Evolutionary conservation across 1,139 yeast genomes (phyloP), one percentile per base, ranked within the genome.

Genomic region (Hyphopichia wangnamkhiaoensis): DNA sequence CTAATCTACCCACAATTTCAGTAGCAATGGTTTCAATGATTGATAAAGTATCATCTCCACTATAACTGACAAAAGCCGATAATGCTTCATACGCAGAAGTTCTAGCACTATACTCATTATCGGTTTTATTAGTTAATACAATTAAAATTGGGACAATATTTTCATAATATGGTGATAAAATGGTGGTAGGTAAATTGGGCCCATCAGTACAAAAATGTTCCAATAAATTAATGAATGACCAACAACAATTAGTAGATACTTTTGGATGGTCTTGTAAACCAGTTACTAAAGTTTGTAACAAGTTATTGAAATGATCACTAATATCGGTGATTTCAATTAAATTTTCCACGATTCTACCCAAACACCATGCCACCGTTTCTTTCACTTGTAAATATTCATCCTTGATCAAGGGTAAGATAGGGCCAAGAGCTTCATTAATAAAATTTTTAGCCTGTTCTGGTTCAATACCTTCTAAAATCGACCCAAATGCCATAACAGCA

Each of bases 401-500:
- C 33, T 66, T 69, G 65, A 91, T 89, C 57, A 91, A 75, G 16
- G 62, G 59, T 40, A 91, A 71, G 44, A 93, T 83, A 17, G 97
- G 89, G 25, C 78, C 79, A 44, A 93, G 71, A 2, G 98, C 97
- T 66, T 87, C 91, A 27, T 77, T 79, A 43, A 93, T 84, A 40
- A 90, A 74, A 10, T 63, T 65, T 40, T 78, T 79, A 52, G 89
- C 73, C 55, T 84, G 84, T 3, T 76, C 81, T 39, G 80, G 79
- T 48, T 89, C 94, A 19, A 98, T 98, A 15, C 98, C 98, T 52
- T 91, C 98, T 52, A 93, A 74, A 44, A 93, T 89, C 7, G 97
- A 90, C 28, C 98, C 98, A 62, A 93, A 93, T 0, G 98, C 97
- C 98, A 93, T 93, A 6, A 93, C 97, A 1, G 98, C 95, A 18